phyloP scores from a whole-genome alignment of 2,329 filamentous ascomycete genomes.

The Epichloe coenophiala region DNA sequence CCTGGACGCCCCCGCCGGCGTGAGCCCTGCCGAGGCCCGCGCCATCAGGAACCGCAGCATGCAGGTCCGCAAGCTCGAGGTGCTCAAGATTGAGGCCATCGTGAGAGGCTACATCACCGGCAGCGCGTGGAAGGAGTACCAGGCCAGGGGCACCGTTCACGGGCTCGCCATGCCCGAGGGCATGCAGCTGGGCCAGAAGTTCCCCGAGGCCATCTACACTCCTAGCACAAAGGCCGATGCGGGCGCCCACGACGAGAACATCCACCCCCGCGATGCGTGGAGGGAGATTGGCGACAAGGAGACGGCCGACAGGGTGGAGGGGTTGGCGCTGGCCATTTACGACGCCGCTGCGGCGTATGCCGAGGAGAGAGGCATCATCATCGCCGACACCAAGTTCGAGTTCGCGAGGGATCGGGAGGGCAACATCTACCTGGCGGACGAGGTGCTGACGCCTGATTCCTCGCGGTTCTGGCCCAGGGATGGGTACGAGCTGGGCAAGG shows the following conservation, averaged over 20 bases:
- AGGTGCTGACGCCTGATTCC: conserved; percentile 73
- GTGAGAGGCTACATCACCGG: conserved; percentile 87
- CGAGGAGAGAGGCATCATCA: conserved; percentile 22
- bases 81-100: conserved; percentile 15
- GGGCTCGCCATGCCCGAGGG: conserved; percentile 57
- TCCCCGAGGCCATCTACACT: conserved; percentile 50
- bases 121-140: conserved; percentile 66
- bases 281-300: conserved; percentile 24
- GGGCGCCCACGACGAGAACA: conserved; percentile 75
- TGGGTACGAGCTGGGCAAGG: conserved; percentile 47
- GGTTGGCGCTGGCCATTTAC: conserved; percentile 20
- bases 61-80: conserved; percentile 49
- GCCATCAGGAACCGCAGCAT: conserved; percentile 53
- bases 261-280: conserved; percentile 52
- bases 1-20: conserved; percentile 23
- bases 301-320: conserved; percentile 17
- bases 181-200: conserved; percentile 54
- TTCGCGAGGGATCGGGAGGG: conserved; percentile 38
- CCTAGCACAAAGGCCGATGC: conserved; percentile 75
- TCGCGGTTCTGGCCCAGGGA: conserved; percentile 78
- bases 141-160: conserved; percentile 62
- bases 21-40: conserved; percentile 29
- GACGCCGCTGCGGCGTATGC: conserved; percentile 47
- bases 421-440: conserved; percentile 44
- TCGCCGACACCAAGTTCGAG: conserved; percentile 34